Base-by-base conservation (phyloP, 1,284 basidiomycete species). In the Tylopilus orsonianus region DNA sequence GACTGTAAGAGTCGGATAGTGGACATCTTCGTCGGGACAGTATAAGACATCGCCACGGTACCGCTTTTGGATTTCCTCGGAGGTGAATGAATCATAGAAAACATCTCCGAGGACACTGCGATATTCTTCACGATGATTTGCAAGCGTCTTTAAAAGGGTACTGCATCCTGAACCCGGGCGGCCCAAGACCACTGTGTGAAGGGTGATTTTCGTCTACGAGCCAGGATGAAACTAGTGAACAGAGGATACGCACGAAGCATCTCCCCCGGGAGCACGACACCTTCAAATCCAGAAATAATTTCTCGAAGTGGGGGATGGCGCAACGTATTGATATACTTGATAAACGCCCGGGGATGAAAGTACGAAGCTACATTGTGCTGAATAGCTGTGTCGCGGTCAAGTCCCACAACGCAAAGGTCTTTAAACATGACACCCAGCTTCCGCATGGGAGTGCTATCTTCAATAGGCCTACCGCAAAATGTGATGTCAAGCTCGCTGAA, bases 1-100 rank as follows among this genome's bases (percentile, higher is more conserved):
- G 13, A 91, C 87, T 1, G 85, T 88, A 19, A 92, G 72, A 4
- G 83, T 82, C 1, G 89, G 82, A 57, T 88, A 87, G 60, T 90
- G 89, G 0, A 85, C 70, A 56, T 92, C 90, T 52, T 83, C 81
- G 61, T 87, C 85, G 0, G 83, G 80, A 50, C 75, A 83, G 61
- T 87, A 88, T 48, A 78, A 75, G 5, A 85, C 77, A 54, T 87
- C 86, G 13, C 85, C 85, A 6, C 84, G 80, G 61, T 79, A 81
- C 50, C 76, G 75, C 24, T 75, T 72, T 36, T 66, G 57, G 36
- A 88, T 70, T 30, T 83, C 68, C 0, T 74, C 63, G 0, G 81
- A 73, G 1, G 78, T 65, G 49, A 90, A 75, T 0, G 83, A 79
- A 58, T 85, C 84, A 61, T 90, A 92, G 47, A 73, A 69, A 2